Evolutionary conservation across 495 filamentous ascomycete species (phyloP).

Genomic region (Astrocystis sublimbata): DNA sequence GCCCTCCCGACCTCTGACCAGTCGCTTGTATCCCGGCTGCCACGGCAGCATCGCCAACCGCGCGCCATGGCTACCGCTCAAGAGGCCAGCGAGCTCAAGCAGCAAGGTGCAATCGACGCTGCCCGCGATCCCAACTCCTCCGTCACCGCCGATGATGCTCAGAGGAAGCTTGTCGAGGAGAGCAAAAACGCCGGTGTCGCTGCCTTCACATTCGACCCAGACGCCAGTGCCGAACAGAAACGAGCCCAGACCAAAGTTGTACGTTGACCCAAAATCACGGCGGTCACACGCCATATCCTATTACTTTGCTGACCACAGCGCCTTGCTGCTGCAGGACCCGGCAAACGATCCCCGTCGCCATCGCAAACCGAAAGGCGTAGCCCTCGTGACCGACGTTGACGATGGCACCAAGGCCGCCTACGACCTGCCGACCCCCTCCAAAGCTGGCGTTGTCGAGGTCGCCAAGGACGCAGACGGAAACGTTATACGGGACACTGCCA

Average conservation of each 20-base stretch:
- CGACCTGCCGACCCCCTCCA: slow-evolving; percentile 74
- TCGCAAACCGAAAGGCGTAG: slow-evolving; percentile 65
- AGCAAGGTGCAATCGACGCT: slow-evolving; percentile 74
- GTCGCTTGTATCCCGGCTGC: slow-evolving; percentile 22
- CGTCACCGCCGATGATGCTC: slow-evolving; percentile 68
- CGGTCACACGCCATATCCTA: too few species aligned
- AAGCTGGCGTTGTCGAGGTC: slow-evolving; percentile 59
- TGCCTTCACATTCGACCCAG: slow-evolving; percentile 83
- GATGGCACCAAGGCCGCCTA: slow-evolving; percentile 68
- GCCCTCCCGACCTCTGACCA: neutral
- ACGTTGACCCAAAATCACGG: slow-evolving; percentile 39
- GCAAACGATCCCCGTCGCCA: slow-evolving; percentile 62
- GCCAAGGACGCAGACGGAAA: slow-evolving; percentile 48
- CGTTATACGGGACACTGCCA: slow-evolving; percentile 43
- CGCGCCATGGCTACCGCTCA: slow-evolving; percentile 42
- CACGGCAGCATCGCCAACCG: slow-evolving; percentile 19
- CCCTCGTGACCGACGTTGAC: slow-evolving; percentile 73
- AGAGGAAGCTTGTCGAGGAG: slow-evolving; percentile 71
- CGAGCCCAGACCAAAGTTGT: slow-evolving; percentile 75
- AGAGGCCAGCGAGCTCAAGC: slow-evolving; percentile 64
- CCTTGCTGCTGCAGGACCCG: slow-evolving; percentile 35
- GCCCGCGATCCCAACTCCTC: slow-evolving; percentile 65
- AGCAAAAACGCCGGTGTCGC: slow-evolving; percentile 71
- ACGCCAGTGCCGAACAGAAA: slow-evolving; percentile 84
- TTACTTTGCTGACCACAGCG: slow-evolving; percentile 8